Base-by-base conservation (phyloP, 768 basidiomycete genomes). In the Plicaturopsis crispa region DNA sequence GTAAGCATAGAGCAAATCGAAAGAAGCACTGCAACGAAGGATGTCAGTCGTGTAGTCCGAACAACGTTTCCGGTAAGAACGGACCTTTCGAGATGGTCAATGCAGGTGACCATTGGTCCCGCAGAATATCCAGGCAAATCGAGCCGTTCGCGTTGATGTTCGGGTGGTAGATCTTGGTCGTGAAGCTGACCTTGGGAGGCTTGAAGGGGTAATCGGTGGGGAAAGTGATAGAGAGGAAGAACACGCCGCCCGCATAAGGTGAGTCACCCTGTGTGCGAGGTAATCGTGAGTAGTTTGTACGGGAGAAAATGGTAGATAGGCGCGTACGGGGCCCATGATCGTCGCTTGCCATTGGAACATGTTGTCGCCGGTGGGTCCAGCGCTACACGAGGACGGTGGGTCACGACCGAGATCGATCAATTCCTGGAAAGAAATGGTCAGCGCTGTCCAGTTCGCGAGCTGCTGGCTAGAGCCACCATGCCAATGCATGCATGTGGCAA, bases 131-230 rank as follows among this genome's bases (percentile, higher is more conserved):
- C 52, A 99, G 69, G 63, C 94, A 99, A 64, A 99, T 98, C 47
- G 90, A 93, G 30, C 96, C 96, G 55, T 99, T 99, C 51, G 94
- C 89, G 61, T 99, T 99, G 91, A 99, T 97, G 74, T 98, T 98
- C 24, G 94, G 94, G 65, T 98, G 94, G 64, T 97, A 98, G 53
- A 97, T 97, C 86, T 96, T 97, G 57, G 96, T 98, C 50, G 91
- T 94, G 66, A 99, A 99, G 71, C 84, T 84, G 67, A 99, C 91
- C 78, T 99, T 99, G 65, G 96, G 96, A 31, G 96, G 96, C 69
- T 98, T 97, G 84, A 98, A 98, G 18, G 96, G 96, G 71, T 99
- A 99, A 63, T 99, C 94, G 63, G 86, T 89, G 33, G 90, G 89
- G 75, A 92, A 92, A 31, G 73, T 78, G 60, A 94, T 92, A 35